These are phyloP conservation scores for Fonsecaea multimorphosa DNA, from an alignment of 2,329 filamentous ascomycete genomes.

Conservation along the genomic window DNA sequence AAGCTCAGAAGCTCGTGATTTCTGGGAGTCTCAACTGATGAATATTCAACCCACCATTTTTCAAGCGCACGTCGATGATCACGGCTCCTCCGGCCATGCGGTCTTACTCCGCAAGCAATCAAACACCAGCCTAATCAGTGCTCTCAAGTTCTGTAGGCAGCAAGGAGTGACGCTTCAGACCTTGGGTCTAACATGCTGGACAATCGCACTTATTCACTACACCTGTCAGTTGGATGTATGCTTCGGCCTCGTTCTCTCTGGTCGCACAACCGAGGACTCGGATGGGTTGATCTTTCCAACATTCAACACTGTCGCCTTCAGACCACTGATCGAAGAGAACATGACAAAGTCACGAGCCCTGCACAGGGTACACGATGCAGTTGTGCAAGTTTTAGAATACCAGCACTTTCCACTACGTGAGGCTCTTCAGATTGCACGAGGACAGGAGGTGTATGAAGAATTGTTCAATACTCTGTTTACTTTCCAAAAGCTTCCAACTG, in stretches of 20 bases:
- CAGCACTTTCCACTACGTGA: slow-evolving; percentile 80
- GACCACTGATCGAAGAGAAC: slow-evolving; percentile 72
- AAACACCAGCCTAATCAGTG: slow-evolving; percentile 46
- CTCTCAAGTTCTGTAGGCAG: slow-evolving; percentile 68
- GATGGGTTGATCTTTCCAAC: slow-evolving; percentile 79
- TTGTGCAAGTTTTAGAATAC: slow-evolving; percentile 69
- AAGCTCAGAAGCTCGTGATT: slow-evolving; percentile 59
- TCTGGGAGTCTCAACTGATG: slow-evolving; percentile 73
- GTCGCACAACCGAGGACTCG: slow-evolving; percentile 75
- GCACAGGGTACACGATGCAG: slow-evolving; percentile 73
- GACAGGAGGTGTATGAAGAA: slow-evolving; percentile 42
- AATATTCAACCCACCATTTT: slow-evolving; percentile 31
- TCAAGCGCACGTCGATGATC: not conserved
- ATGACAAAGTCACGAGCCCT: slow-evolving; percentile 66
- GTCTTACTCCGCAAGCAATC: slow-evolving; percentile 58
- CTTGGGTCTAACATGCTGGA: slow-evolving; percentile 77
- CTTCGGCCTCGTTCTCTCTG: slow-evolving; percentile 83
- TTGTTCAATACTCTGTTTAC: slow-evolving; percentile 71
- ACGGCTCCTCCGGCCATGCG: not conserved
- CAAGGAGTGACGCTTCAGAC: slow-evolving; percentile 76
- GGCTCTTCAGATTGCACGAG: slow-evolving; percentile 61
- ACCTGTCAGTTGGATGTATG: slow-evolving; percentile 72
- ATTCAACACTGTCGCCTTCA: slow-evolving; percentile 86
- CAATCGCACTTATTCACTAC: slow-evolving; percentile 69
- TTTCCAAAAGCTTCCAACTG: slow-evolving; percentile 63